phyloP scores from a whole-genome alignment of 495 filamentous ascomycete species.

The Aspergillus leporis region DNA sequence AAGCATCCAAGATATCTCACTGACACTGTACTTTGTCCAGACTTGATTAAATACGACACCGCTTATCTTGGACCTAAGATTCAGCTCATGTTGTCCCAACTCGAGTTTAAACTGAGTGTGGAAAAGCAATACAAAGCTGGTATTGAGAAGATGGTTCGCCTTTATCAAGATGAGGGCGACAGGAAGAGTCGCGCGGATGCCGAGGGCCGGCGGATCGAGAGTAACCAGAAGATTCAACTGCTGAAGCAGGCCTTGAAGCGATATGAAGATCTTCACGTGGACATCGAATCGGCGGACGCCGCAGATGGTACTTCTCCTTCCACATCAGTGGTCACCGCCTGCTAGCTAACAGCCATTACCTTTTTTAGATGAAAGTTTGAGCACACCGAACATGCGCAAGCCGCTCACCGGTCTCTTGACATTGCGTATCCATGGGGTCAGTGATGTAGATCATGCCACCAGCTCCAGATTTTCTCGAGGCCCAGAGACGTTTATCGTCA shows the following conservation, averaged over 20 bases:
- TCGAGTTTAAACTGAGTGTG: conserved; percentile 98
- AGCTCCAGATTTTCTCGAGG: conserved; percentile 83
- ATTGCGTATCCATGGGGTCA: conserved; percentile 82
- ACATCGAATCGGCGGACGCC: conserved; percentile 79
- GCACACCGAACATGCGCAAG: conserved; percentile 89
- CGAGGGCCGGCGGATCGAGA: conserved; percentile 84
- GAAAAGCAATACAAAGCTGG: conserved; percentile 99
- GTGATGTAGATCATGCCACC: conserved; percentile 92
- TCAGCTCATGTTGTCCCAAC: conserved; percentile 97
- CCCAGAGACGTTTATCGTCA: conserved; percentile 90
- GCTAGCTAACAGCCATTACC: neutral
- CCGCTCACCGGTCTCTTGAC: conserved; percentile 87
- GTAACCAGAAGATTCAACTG: conserved; percentile 95
- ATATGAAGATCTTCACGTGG: conserved; percentile 97
- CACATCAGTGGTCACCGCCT: conserved; percentile 1
- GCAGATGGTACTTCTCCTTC: conserved; percentile 67
- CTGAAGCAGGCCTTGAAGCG: conserved; percentile 92
- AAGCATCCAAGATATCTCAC: neutral
- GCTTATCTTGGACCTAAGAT: conserved; percentile 94
- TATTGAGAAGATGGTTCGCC: conserved; percentile 98
- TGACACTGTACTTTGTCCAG: conserved; percentile 43
- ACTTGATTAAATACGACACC: conserved; percentile 99
- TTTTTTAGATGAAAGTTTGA: conserved; percentile 86
- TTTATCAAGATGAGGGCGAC: conserved; percentile 98
- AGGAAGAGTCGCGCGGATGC: conserved; percentile 92